These are phyloP conservation scores for Cryptomeria japonica DNA, from an alignment of 75 land plant species.

Conservation along the genomic window DNA sequence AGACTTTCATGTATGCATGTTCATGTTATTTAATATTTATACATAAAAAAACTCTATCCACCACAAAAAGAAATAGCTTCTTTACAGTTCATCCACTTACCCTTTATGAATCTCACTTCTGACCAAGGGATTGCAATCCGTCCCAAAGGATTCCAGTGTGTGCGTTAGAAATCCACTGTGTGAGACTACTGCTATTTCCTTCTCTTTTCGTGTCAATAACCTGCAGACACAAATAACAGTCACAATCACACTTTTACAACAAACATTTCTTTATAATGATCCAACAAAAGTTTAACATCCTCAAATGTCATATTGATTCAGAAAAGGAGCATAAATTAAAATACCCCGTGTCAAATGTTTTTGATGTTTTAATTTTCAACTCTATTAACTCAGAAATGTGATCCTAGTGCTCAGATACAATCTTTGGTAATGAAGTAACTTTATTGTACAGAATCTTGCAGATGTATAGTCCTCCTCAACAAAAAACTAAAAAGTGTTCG, in stretches of 20 bases:
- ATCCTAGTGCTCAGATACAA: neutral
- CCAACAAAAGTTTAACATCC: neutral
- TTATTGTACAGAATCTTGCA: no score
- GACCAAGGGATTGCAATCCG: conserved; percentile 29
- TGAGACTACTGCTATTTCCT: conserved; percentile 38
- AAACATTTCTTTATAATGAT: neutral
- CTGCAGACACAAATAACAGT: conserved; percentile 8
- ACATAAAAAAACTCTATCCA: neutral
- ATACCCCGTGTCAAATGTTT: neutral
- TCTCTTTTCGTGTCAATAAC: conserved; percentile 34
- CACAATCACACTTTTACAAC: neutral
- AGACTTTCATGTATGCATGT: neutral
- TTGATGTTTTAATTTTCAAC: neutral
- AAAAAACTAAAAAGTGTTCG: no score
- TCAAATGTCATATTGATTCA: neutral
- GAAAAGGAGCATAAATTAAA: neutral
- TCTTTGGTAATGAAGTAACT: neutral
- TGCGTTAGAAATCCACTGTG: conserved; percentile 41
- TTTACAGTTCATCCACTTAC: conserved; percentile 6
- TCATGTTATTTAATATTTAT: neutral
- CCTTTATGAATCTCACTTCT: conserved; percentile 23
- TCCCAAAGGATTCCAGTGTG: conserved; percentile 28
- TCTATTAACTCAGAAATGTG: neutral
- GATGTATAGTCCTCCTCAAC: no score
- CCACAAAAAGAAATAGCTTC: neutral